phyloP scores from a whole-genome alignment of 305 asterid genomes.

The Fraxinus dipetala region DNA sequence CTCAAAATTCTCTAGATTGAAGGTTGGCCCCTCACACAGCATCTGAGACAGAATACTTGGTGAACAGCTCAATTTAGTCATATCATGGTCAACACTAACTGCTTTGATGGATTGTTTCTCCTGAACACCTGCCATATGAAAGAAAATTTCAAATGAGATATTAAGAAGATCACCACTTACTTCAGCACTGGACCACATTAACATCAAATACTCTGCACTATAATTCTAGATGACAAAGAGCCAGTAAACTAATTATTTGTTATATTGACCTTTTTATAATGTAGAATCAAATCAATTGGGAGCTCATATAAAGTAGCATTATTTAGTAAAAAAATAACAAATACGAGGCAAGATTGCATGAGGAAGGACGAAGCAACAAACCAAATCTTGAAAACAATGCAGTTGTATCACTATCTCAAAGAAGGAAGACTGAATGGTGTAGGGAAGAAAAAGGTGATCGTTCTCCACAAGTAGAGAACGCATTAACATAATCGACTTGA shows the following conservation, averaged over 20 bases:
- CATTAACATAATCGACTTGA: neutral
- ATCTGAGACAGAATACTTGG: conserved; percentile 29
- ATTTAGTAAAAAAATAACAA: neutral
- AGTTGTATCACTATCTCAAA: neutral
- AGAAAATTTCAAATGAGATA: neutral
- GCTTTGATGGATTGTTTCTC: conserved; percentile 34
- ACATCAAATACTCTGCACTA: neutral
- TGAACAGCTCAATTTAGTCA: conserved; percentile 29
- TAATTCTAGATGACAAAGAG: neutral
- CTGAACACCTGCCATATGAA: conserved; percentile 39
- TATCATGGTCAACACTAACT: conserved; percentile 28
- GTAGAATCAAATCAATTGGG: neutral
- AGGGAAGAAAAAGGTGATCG: neutral
- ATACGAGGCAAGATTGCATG: neutral
- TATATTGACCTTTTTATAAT: neutral
- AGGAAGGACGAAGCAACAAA: neutral
- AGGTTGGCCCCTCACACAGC: conserved; percentile 30
- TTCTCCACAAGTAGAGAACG: neutral
- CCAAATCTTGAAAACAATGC: neutral
- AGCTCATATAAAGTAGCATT: neutral
- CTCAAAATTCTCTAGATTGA: conserved; percentile 38
- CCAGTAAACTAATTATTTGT: neutral
- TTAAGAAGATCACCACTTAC: neutral
- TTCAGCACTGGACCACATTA: neutral
- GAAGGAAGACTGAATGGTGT: neutral